Percentiles rank a stretch among this genome's conserved stretches.
These are phyloP conservation scores for Ustilago crameri DNA, from an alignment of 1,284 basidiomycete species.

Conservation along the genomic window DNA sequence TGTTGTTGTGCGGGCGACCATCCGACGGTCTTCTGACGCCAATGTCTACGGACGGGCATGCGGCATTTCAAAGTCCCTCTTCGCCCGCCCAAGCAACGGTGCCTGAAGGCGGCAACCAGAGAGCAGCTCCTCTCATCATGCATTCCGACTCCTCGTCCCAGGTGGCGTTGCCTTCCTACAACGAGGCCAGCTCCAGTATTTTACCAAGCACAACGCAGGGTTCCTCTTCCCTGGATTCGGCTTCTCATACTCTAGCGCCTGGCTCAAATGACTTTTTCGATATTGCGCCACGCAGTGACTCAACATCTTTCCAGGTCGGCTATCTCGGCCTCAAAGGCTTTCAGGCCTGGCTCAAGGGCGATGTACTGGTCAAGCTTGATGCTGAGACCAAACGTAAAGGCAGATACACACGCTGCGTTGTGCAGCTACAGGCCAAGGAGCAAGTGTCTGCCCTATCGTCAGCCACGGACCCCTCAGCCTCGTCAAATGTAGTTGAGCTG, in stretches of 20 bases:
- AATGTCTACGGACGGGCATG: no score
- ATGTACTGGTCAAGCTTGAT: slow-evolving; percentile 65
- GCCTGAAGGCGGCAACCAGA: no score
- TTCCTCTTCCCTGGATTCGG: not conserved
- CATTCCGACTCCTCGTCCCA: no score
- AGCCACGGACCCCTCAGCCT: slow-evolving; percentile 1
- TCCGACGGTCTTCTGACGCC: not conserved
- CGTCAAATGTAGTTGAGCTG: slow-evolving; percentile 37
- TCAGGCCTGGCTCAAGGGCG: slow-evolving; percentile 61
- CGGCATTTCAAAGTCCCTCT: no score
- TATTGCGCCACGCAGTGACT: slow-evolving; percentile 58
- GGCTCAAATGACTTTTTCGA: slow-evolving; percentile 58
- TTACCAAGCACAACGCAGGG: not conserved
- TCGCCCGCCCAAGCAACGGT: no score
- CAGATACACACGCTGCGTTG: slow-evolving; percentile 30
- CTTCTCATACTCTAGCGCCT: not conserved
- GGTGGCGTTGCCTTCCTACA: slow-evolving; percentile 23
- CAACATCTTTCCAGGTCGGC: slow-evolving; percentile 65
- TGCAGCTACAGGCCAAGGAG: slow-evolving; percentile 32
- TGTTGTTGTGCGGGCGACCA: not conserved
- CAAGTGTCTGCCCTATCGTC: slow-evolving; percentile 1
- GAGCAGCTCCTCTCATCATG: no score
- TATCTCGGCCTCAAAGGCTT: slow-evolving; percentile 62
- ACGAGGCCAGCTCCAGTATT: slow-evolving; percentile 13
- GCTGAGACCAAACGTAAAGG: slow-evolving; percentile 27